These are phyloP conservation scores for Torulaspora globosa DNA, from an alignment of 1,139 yeast species.

Conservation along the genomic window DNA sequence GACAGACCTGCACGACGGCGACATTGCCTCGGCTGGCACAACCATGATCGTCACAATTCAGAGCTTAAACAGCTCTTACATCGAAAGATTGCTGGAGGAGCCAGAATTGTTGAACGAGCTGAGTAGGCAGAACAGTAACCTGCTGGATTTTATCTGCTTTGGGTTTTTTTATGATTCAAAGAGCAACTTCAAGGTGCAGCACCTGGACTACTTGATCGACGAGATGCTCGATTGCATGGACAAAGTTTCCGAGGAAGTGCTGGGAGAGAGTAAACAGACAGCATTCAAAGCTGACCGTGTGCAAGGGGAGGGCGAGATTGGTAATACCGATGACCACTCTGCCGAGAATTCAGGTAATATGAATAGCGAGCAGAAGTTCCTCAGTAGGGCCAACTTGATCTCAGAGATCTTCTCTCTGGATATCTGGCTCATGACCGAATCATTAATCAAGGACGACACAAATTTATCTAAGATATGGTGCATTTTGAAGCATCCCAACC, in stretches of 20 bases:
- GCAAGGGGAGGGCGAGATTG: slow-evolving; percentile 21
- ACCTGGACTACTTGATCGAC: slow-evolving; percentile 36
- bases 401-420: slow-evolving; percentile 90
- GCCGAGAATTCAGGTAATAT: slow-evolving; percentile 12
- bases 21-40: slow-evolving; percentile 16
- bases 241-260: not conserved
- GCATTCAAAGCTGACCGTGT: slow-evolving; percentile 3
- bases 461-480: slow-evolving; percentile 74
- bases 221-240: slow-evolving; percentile 26
- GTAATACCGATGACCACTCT: slow-evolving; percentile 13
- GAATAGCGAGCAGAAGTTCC: slow-evolving; percentile 16
- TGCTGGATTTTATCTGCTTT: slow-evolving; percentile 49
- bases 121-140: slow-evolving; percentile 42
- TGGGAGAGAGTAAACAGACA: slow-evolving; percentile 8
- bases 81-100: slow-evolving; percentile 67
- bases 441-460: slow-evolving; percentile 70
- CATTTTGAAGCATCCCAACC: slow-evolving; percentile 59
- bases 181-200: slow-evolving; percentile 40
- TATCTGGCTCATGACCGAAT: slow-evolving; percentile 90
- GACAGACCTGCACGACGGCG: slow-evolving; percentile 41
- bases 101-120: slow-evolving; percentile 52
- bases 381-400: slow-evolving; percentile 35
- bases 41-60: slow-evolving; percentile 28
- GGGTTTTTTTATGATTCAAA: slow-evolving; percentile 37
- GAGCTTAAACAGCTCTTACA: slow-evolving; percentile 55